Base-by-base conservation (phyloP, 768 basidiomycete species). In the Steccherinum ochraceum region DNA sequence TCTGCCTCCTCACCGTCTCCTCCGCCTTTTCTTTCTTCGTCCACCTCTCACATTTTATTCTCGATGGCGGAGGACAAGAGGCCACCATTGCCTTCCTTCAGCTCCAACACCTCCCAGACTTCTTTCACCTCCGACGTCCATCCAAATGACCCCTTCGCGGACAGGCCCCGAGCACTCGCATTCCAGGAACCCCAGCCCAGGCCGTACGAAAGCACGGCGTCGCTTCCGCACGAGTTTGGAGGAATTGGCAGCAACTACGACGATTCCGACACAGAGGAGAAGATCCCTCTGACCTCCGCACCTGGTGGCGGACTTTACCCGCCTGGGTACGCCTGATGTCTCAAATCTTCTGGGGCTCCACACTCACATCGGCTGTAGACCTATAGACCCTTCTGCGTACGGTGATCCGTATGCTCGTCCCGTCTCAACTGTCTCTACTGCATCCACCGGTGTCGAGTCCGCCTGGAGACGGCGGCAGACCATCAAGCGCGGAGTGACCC, bases 401-500 rank as follows among this genome's bases (percentile, higher is more conserved):
- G 88, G 84, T 10, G 86, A 89, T 54, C 84, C 87, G 0, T 88
- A 83, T 58, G 65, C 41, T 61, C 53, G 82, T 73, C 61, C 86
- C 74, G 4, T 58, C 12, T 71, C 70, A 2, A 58, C 63, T 7
- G 69, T 56, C 12, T 70, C 72, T 16, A 62, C 64, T 24, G 75
- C 53, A 0, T 67, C 69, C 19, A 58, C 49, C n/a, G 68, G 69
- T 49, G 65, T 65, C 5, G 69, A 73, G 24, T 60, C 64, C 4
- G 67, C 67, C 27, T 81, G 79, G 79, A 69, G 77, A 56, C 82
- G 88, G 52, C 84, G 92, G 50, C 92, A 95, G 68, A 92, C 89
- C 25, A 89, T 93, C 69, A 90, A 90, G 64, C 88, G 93, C 48
- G 86, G 91, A 52, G 90, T 93, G 20, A 94, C 92, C n/a, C 86